Evolutionary conservation across 2,329 filamentous ascomycete genomes (phyloP).

Genomic region (Cordyceps farinosa): DNA sequence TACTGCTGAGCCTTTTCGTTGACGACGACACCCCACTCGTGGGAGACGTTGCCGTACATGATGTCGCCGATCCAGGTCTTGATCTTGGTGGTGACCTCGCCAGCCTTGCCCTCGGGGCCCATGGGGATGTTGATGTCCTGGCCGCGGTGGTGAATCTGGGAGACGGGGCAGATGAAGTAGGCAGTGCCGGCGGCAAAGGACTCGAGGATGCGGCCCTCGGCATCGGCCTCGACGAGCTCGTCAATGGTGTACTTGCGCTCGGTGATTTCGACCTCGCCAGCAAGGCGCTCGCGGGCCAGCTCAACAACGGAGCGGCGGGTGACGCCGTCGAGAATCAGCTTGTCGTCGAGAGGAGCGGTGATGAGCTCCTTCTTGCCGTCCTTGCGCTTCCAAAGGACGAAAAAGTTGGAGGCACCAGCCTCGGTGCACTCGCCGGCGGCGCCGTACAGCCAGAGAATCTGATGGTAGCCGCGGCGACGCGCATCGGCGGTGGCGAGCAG

Average conservation of each 20-base stretch:
- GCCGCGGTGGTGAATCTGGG: constrained; percentile 64
- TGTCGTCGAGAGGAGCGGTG: constrained; percentile 78
- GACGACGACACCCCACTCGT: constrained; percentile 68
- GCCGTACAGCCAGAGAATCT: constrained; percentile 93
- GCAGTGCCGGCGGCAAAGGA: constrained; percentile 86
- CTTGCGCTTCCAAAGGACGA: constrained; percentile 67
- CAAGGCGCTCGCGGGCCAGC: constrained; percentile 62
- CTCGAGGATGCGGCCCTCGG: constrained; percentile 76
- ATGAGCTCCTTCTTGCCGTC: constrained; percentile 61
- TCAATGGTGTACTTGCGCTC: constrained; percentile 80
- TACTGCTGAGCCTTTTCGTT: constrained; percentile 49
- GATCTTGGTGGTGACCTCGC: constrained; percentile 56
- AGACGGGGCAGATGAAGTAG: constrained; percentile 68
- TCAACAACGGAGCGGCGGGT: constrained; percentile 79
- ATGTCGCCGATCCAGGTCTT: constrained; percentile 68
- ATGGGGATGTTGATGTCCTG: constrained; percentile 61
- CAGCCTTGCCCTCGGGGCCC: constrained; percentile 46
- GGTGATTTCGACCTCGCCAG: constrained; percentile 62
- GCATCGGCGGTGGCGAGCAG: constrained; percentile 77
- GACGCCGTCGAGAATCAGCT: constrained; percentile 82
- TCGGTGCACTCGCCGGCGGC: constrained; percentile 76
- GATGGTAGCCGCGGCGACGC: constrained; percentile 68
- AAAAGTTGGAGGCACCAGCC: constrained; percentile 90
- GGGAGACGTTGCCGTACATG: constrained; percentile 68
- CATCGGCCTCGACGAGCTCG: constrained; percentile 68